Evolutionary conservation across 2,329 filamentous ascomycete genomes (phyloP).

Genomic region (Aspergillus hiratsukae): DNA sequence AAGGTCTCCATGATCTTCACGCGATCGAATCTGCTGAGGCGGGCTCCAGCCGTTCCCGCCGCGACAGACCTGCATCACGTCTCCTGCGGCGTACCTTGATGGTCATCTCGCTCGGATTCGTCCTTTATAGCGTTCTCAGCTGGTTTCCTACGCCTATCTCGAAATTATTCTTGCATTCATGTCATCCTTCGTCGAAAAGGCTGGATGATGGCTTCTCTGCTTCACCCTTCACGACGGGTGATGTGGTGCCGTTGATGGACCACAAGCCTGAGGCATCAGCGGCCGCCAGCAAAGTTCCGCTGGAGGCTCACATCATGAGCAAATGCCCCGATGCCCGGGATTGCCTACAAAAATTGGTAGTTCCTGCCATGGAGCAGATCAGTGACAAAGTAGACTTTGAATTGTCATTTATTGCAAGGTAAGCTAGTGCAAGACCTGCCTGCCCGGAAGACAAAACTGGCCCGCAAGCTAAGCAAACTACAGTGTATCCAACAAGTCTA

Average conservation of each 20-base stretch:
- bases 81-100: constrained; percentile 1
- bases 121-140: constrained; percentile 8
- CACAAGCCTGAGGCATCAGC: neutral
- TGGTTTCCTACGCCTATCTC: constrained; percentile 6
- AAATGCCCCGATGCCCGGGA: constrained; percentile 91
- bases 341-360: constrained; percentile 72
- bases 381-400: constrained; percentile 84
- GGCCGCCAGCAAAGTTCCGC: constrained; percentile 51
- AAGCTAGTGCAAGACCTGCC: neutral
- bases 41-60: neutral
- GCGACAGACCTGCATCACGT: neutral
- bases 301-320: constrained; percentile 95
- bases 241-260: constrained; percentile 3
- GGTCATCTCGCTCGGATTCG: constrained; percentile 7
- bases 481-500: constrained; percentile 64
- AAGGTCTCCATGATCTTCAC: constrained; percentile 2
- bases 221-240: neutral
- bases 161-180: constrained; percentile 4
- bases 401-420: constrained; percentile 84
- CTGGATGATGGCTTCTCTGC: neutral
- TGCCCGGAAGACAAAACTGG: neutral
- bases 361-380: constrained; percentile 81
- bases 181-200: constrained; percentile 1
- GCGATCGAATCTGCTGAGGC: constrained; percentile 7
- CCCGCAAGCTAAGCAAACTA: neutral